Percentiles rank a stretch among this genome's conserved stretches.
Evolutionary conservation across 73 alveolate genomes (phyloP).

Genomic region (Blepharisma japonicum): DNA sequence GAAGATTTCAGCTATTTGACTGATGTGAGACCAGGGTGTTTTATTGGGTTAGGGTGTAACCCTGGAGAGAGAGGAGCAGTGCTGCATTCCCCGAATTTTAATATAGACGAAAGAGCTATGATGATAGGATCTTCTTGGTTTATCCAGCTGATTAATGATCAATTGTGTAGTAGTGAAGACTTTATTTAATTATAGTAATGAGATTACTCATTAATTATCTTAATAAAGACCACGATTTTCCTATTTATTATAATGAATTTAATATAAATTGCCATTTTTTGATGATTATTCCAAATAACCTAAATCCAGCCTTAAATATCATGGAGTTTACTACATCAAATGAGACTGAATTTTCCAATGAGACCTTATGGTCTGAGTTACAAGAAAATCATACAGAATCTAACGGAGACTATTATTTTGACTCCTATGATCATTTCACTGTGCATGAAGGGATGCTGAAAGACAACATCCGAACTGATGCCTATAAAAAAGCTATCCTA

Average conservation of each 20-base stretch:
- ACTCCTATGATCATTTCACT: slow-evolving; percentile 77
- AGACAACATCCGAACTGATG: slow-evolving; percentile 83
- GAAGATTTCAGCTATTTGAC: slow-evolving; percentile 39
- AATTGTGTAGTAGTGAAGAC: neutral
- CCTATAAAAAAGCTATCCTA: slow-evolving; percentile 85
- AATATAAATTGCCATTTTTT: too few species aligned
- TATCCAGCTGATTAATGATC: slow-evolving; percentile 28
- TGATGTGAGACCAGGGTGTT: slow-evolving; percentile 30
- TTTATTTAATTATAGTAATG: too few species aligned
- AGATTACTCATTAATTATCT: too few species aligned
- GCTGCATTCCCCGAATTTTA: slow-evolving; percentile 28
- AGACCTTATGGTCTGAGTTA: neutral
- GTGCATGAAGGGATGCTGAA: slow-evolving; percentile 97
- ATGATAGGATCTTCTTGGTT: slow-evolving; percentile 33
- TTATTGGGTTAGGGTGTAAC: slow-evolving; percentile 28
- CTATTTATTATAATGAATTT: too few species aligned
- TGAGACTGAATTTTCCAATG: neutral
- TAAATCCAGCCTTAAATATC: too few species aligned
- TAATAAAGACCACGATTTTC: too few species aligned
- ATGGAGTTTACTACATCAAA: neutral
- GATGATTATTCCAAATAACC: too few species aligned
- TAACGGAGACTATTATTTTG: slow-evolving; percentile 84
- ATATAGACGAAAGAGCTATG: slow-evolving; percentile 38
- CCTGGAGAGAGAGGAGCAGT: slow-evolving; percentile 2
- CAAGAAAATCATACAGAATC: neutral